Evolutionary conservation across 495 filamentous ascomycete genomes (phyloP), one percentile per base, ranked within the genome.

Genomic region (Xylaria castorea): DNA sequence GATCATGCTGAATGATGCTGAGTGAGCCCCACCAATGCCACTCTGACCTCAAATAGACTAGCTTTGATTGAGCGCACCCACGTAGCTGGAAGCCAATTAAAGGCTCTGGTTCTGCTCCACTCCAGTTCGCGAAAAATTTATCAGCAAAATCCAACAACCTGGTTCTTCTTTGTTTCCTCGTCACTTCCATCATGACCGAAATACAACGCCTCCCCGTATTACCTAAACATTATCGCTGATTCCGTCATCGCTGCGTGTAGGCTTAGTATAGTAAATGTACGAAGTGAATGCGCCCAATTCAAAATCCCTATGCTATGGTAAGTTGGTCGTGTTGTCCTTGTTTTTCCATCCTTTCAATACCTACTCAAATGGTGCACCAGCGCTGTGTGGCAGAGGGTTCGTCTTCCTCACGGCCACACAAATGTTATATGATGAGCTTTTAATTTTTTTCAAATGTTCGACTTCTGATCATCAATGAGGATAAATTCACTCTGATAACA

Each of bases 381-480:
- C 38, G 5, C 12, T 48, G 6, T 25, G n/a, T 66, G 14, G 20
- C 22, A 40, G 63, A 48, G 9, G 46, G 72, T 61, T 30, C n/a
- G 27, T 55, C 44, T 44, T 36, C 62, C 36, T 30, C 53, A 74
- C 22, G 62, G 74, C 48, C 48, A 63, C 63, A 36, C 66, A 1
- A 71, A 71, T 75, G 77, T 68, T 68, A 70, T 46, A 55, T 79
- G 77, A 79, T 79, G 77, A 79, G 73, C 63, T 36, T 66, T 74
- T 72, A n/a, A 60, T 67, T 67, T 32, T 64, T 77, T 75, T 71
- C 68, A 79, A 77, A 77, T 79, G 77, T 77, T 79, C 77, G 77
- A 79, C 77, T 79, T 70, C 77, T 75, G 76, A 79, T 68, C 46
- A 71, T 77, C 76, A 74, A 70, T 79, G 77, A 75, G 75, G 77